Conservation (phyloP, 1,284 basidiomycete species). For the Somion occarium region DNA sequence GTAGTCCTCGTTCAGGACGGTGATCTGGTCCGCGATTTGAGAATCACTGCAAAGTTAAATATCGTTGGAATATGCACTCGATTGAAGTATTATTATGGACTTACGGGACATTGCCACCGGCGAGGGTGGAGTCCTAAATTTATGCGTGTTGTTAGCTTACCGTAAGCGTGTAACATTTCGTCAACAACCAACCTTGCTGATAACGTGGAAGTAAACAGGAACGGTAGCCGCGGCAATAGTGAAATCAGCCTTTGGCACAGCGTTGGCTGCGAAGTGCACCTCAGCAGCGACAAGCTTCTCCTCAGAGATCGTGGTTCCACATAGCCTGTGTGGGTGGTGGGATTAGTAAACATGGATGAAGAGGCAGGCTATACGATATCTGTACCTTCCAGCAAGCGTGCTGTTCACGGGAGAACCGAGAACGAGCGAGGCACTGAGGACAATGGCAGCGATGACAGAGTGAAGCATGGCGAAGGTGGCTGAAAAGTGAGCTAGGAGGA, state of each 20-base stretch:
- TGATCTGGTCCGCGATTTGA: constrained; percentile 38
- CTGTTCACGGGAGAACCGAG: constrained; percentile 15
- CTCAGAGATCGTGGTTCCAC: constrained; percentile 34
- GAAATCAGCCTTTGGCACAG: constrained; percentile 27
- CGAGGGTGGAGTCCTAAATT: constrained; percentile 30
- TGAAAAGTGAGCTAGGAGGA: not conserved
- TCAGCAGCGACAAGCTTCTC: constrained; percentile 34
- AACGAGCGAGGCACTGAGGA: constrained; percentile 12
- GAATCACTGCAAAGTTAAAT: constrained; percentile 28
- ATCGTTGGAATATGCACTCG: too few species aligned
- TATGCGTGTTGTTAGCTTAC: constrained; percentile 13
- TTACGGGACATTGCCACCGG: constrained; percentile 44
- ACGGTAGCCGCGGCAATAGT: constrained; percentile 29
- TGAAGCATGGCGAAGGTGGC: constrained; percentile 12
- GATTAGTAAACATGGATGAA: constrained; percentile 10
- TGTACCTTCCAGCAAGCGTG: constrained; percentile 16
- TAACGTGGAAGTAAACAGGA: constrained; percentile 45
- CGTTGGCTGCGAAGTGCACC: constrained; percentile 39
- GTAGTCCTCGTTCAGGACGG: constrained; percentile 45
- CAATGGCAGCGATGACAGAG: constrained; percentile 17
- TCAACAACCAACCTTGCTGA: too few species aligned
- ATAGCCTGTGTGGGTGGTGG: constrained; percentile 20
- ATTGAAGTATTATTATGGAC: too few species aligned
- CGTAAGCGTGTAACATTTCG: not conserved
- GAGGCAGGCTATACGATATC: not conserved